Evolutionary conservation across 2,329 filamentous ascomycete genomes (phyloP), one percentile per base, ranked within the genome.

Genomic region (Colletotrichum tamarilloi): DNA sequence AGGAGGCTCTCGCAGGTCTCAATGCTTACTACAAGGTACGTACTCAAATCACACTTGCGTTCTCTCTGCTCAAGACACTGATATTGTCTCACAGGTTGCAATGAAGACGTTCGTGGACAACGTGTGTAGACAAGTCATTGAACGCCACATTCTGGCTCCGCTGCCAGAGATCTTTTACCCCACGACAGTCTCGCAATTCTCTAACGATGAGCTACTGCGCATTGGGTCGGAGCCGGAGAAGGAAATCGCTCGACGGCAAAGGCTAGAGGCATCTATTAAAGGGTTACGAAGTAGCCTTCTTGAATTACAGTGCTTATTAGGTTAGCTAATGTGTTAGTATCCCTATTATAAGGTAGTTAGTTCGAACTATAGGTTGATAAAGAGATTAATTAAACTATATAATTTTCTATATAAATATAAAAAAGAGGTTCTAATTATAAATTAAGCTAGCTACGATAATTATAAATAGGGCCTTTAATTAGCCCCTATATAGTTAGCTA

Each of bases 41-140:
- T 42, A n/a, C 1, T 12, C 7, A 2, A 8, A 19, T 4, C 42
- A 8, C 4, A 1, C 19, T 49, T n/a, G 19, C 2, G 14, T 8
- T 9, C 4, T 19, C 14, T 30, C 14, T 5, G 16, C 9, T 1
- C 14, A 2, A 1, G n/a, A 2, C 56, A 30, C 57, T 68, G 1
- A 68, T 5, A 11, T 2, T 0, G 1, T 22, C n/a, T 9, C 4
- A 0, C 19, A 73, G 72, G 67, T 71, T 30, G 62, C 72, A 0
- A 62, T 71, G 62, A 68, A 77, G 28, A 78, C 74, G 3, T 79
- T 79, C 19, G 69, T 79, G 19, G 77, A 78, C 58, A 77, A 78
- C 30, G 66, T 79, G 3, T 74, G 75, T 9, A 67, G 75, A 16
- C 77, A 77, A 30, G 76, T 77, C 19, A 71, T 79, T 1, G 77